A percentile compares a stretch with the other conserved stretches of the same genome.
Conservation (phyloP, 2,329 filamentous ascomycete species). For the Trichoderma atrobrunneum region DNA sequence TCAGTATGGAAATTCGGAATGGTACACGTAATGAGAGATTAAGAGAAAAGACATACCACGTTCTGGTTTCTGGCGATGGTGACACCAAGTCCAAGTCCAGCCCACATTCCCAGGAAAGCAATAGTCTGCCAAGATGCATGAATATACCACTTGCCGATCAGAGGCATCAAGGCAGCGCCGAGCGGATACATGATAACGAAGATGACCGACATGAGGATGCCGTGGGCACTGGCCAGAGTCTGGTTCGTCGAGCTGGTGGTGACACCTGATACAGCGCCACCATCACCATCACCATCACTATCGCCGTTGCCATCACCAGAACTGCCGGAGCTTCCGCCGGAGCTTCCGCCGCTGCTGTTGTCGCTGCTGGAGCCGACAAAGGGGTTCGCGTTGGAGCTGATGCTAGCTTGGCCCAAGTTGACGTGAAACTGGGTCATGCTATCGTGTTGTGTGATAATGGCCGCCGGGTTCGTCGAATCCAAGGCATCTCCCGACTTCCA, state of each 20-base stretch:
- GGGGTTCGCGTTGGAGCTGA: constrained; percentile 51
- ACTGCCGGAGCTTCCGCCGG: background rate
- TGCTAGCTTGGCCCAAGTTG: constrained; percentile 47
- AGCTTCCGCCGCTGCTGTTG: constrained; percentile 16
- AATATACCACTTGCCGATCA: constrained; percentile 55
- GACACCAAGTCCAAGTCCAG: constrained; percentile 57
- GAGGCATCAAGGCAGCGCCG: constrained; percentile 58
- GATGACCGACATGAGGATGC: constrained; percentile 59
- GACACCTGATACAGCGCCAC: constrained; percentile 11
- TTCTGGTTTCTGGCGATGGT: constrained; percentile 41
- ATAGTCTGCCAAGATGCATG: constrained; percentile 57
- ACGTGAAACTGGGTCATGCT: constrained; percentile 43
- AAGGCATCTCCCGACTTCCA: constrained; percentile 50
- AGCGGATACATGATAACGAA: constrained; percentile 59
- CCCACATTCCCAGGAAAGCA: constrained; percentile 57
- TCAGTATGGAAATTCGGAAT: background rate
- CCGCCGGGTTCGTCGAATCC: constrained; percentile 40
- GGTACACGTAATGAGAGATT: background rate
- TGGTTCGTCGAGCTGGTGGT: constrained; percentile 25
- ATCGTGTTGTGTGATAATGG: constrained; percentile 48
- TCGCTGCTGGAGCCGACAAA: constrained; percentile 37
- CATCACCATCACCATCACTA: background rate
- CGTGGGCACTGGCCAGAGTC: constrained; percentile 46
- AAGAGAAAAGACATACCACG: constrained; percentile 39
- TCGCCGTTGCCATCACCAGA: constrained; percentile 7